Percentiles rank a stretch among this genome's conserved stretches.
These are phyloP conservation scores for Ustilago tritici DNA, from an alignment of 1,284 basidiomycete genomes.

Conservation along the genomic window DNA sequence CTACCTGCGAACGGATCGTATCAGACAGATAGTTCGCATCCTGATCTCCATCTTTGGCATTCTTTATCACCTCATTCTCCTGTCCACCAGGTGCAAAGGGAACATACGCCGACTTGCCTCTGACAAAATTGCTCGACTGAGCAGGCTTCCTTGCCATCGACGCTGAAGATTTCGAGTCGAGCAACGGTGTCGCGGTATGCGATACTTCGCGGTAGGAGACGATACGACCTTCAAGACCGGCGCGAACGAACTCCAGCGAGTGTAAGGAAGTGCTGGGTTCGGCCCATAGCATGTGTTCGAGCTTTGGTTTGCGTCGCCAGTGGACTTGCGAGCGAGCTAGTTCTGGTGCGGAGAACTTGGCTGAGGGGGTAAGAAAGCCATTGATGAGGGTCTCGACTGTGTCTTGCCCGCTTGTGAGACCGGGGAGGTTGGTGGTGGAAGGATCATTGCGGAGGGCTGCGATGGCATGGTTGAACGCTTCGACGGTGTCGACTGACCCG, in stretches of 20 bases:
- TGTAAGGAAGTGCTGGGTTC: slow-evolving; percentile 54
- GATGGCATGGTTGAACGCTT: slow-evolving; percentile 33
- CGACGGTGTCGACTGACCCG: slow-evolving; percentile 13
- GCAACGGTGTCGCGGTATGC: slow-evolving; percentile 31
- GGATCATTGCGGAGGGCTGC: slow-evolving; percentile 19
- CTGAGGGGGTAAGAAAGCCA: slow-evolving; percentile 35
- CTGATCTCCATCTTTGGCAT: slow-evolving; percentile 19
- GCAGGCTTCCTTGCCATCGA: slow-evolving; percentile 86
- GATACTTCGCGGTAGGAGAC: slow-evolving; percentile 59
- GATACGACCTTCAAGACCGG: slow-evolving; percentile 64
- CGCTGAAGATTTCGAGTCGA: slow-evolving; percentile 71
- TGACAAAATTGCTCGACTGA: slow-evolving; percentile 80
- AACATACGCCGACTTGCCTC: slow-evolving; percentile 90
- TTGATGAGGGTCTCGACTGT: slow-evolving; percentile 27
- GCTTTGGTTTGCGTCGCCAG: slow-evolving; percentile 48
- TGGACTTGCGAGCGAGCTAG: slow-evolving; percentile 41
- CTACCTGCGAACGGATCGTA: slow-evolving; percentile 30
- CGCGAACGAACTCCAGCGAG: slow-evolving; percentile 63
- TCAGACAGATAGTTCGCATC: slow-evolving; percentile 24
- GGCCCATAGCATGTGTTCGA: slow-evolving; percentile 55
- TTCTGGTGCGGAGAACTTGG: slow-evolving; percentile 22
- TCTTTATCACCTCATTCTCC: slow-evolving; percentile 54
- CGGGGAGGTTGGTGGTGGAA: background rate
- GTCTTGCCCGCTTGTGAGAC: slow-evolving; percentile 7
- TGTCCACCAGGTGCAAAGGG: slow-evolving; percentile 72